A percentile compares a stretch with the other conserved stretches of the same genome.
These are phyloP conservation scores for Wickerhamiella sergipiensis DNA, from an alignment of 805 yeast genomes.

Conservation along the genomic window DNA sequence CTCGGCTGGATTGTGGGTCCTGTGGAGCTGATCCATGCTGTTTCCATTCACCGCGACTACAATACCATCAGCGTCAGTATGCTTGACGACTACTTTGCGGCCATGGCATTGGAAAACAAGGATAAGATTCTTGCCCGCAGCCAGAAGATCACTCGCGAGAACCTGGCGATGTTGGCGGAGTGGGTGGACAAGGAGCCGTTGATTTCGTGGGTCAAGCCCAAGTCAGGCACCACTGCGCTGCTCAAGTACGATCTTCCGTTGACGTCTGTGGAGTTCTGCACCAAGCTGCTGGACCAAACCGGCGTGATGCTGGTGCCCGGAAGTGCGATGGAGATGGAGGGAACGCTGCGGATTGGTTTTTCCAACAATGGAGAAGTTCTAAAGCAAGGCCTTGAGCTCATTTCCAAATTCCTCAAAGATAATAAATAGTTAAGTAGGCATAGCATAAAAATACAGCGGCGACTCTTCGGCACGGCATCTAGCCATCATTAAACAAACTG, in stretches of 20 bases:
- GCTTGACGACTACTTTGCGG: not conserved
- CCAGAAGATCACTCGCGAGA: not conserved
- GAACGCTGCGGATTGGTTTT: not conserved
- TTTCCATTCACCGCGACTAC: not conserved
- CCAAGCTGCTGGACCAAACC: not conserved
- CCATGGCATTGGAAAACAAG: not conserved
- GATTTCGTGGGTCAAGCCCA: not conserved
- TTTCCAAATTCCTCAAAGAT: not conserved
- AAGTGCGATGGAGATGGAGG: not conserved
- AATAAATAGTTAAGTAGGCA: too few relatives aligned
- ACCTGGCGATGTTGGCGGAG: not conserved
- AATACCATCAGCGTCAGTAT: not conserved
- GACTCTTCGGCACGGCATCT: too few relatives aligned
- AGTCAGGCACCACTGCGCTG: not conserved
- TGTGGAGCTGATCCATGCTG: not conserved
- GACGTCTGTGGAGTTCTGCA: not conserved
- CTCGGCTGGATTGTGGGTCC: not conserved
- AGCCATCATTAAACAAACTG: too few relatives aligned
- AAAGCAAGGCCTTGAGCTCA: not conserved
- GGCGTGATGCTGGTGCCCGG: not conserved
- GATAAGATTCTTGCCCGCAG: not conserved
- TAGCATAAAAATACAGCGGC: too few relatives aligned
- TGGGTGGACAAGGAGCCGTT: not conserved
- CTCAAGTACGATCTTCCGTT: not conserved
- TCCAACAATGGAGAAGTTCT: not conserved